Evolutionary conservation across 1,284 basidiomycete species (phyloP).

Genomic region (Cutaneotrichosporon sp.): DNA sequence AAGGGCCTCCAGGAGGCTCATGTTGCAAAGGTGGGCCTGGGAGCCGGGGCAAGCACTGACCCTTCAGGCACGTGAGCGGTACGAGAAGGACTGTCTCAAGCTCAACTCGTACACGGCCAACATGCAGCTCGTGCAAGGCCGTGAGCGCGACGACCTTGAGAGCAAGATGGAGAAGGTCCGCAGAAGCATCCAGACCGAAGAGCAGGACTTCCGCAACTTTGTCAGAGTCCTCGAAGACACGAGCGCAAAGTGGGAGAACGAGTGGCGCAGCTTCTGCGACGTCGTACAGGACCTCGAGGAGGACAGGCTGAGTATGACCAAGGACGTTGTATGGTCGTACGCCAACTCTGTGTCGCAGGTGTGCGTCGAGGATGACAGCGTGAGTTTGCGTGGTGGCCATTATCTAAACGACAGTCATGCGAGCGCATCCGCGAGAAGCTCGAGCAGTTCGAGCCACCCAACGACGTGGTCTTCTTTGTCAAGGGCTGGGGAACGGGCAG

Average conservation of each 20-base stretch:
- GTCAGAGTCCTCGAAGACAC: slow-evolving; percentile 78
- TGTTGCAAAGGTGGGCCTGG: slow-evolving; percentile 62
- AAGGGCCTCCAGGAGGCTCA: slow-evolving; percentile 80
- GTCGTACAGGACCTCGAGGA: slow-evolving; percentile 93
- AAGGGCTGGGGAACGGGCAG: slow-evolving; percentile 79
- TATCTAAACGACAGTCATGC: slow-evolving; percentile 66
- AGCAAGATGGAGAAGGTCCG: slow-evolving; percentile 84
- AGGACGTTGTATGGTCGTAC: slow-evolving; percentile 93
- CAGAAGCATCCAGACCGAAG: slow-evolving; percentile 83
- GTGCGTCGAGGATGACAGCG: slow-evolving; percentile 94
- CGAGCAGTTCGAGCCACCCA: slow-evolving; percentile 76
- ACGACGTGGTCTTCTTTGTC: slow-evolving; percentile 82
- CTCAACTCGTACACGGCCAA: slow-evolving; percentile 97
- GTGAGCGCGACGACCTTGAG: slow-evolving; percentile 87
- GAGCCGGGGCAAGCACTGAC: neutral
- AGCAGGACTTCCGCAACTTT: slow-evolving; percentile 87
- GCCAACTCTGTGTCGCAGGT: slow-evolving; percentile 94
- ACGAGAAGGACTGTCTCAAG: slow-evolving; percentile 87
- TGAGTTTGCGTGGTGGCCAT: slow-evolving; percentile 52
- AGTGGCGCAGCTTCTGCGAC: slow-evolving; percentile 93
- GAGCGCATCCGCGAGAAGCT: slow-evolving; percentile 78
- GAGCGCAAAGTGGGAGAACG: slow-evolving; percentile 80
- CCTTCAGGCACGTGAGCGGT: slow-evolving; percentile 76
- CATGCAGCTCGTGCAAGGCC: slow-evolving; percentile 86
- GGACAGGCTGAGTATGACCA: slow-evolving; percentile 86